These are phyloP conservation scores for Borovskyia barvae DNA, from an alignment of 208 protist species.

Conservation along the genomic window DNA sequence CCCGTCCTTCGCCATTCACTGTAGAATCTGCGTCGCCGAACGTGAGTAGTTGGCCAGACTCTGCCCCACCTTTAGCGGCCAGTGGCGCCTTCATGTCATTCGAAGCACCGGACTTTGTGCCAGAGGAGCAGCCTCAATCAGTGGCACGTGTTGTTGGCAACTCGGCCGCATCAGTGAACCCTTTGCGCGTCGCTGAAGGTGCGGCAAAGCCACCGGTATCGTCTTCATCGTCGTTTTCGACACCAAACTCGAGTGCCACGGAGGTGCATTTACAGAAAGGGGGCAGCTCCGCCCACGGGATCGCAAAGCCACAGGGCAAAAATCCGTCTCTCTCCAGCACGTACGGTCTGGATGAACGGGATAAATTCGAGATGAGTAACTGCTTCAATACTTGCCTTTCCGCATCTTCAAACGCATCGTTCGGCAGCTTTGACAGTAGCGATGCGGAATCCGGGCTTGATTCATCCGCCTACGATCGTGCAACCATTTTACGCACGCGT, in stretches of 20 bases:
- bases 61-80: no score
- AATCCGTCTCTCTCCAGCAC: slow-evolving; percentile 11
- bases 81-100: no score
- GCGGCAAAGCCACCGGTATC: no score
- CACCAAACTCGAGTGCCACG: slow-evolving; percentile 12
- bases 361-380: slow-evolving; percentile 10
- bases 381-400: slow-evolving; percentile 43
- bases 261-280: slow-evolving; percentile 3
- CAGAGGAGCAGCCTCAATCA: no score
- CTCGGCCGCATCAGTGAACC: no score
- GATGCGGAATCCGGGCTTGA: slow-evolving; percentile 15
- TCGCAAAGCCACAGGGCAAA: background rate
- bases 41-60: no score
- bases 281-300: background rate
- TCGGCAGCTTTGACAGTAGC: slow-evolving; percentile 6
- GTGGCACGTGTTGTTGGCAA: no score
- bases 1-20: slow-evolving; percentile 6
- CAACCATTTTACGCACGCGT: background rate
- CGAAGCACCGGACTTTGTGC: no score
- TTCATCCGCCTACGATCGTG: background rate
- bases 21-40: no score
- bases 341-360: background rate
- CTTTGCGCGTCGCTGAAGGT: no score
- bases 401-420: background rate
- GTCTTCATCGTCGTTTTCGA: no score